These are phyloP conservation scores for Acanthamoeba divionensis DNA, from an alignment of 208 protist species.

Conservation along the genomic window DNA sequence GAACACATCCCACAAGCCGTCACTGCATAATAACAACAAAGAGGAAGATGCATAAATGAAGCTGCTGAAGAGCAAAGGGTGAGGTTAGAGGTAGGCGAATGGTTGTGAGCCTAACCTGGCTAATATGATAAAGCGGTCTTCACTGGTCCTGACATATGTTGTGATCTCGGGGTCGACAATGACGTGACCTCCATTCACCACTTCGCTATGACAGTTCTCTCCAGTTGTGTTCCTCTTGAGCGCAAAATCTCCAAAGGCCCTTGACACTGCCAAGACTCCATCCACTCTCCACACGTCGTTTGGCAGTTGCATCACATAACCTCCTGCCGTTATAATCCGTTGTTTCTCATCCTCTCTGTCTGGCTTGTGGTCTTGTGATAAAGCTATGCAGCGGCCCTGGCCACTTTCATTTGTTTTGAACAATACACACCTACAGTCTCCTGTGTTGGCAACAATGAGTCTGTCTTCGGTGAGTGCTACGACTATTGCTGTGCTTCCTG, in stretches of 20 bases:
- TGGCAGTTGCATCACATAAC: not conserved
- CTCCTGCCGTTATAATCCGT: not conserved
- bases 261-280: conserved; percentile 2
- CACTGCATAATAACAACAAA: not conserved
- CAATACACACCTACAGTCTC: not conserved
- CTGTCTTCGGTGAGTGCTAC: not conserved
- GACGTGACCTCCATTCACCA: too few species aligned
- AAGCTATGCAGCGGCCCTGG: not conserved
- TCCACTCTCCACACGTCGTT: conserved; percentile 14
- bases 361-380: conserved; percentile 32
- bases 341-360: not conserved
- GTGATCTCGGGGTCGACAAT: not conserved
- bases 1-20: conserved; percentile 50
- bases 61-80: not conserved
- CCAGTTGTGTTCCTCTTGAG: not conserved
- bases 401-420: not conserved
- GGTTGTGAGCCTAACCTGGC: not conserved
- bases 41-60: not conserved
- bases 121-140: conserved; percentile 25
- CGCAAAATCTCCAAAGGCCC: not conserved
- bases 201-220: too few species aligned
- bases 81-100: not conserved
- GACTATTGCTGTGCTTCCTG: conserved; percentile 11
- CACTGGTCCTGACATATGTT: not conserved
- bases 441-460: not conserved